Evolutionary conservation across 129 eudicot species (phyloP), one percentile per base, ranked within the genome.

Genomic region (Solidago caesia): DNA sequence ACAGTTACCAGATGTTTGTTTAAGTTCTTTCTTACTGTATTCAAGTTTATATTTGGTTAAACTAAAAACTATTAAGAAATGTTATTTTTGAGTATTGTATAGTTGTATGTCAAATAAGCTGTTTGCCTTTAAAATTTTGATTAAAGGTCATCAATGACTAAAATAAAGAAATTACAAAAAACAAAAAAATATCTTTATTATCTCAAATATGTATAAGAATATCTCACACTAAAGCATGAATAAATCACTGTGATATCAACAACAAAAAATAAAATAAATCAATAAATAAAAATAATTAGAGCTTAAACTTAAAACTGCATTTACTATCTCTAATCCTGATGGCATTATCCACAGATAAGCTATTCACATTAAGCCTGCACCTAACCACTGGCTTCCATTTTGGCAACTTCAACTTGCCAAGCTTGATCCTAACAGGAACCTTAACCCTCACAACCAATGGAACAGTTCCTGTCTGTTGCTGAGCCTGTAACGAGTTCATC

Each of bases 391-490:
- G 87, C 84, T 83, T 92, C 89, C 88, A 87, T 51, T 87, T 85
- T 83, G 82, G 85, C 76, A 92, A 80, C 78, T 84, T 92, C 85
- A 92, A 55, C 29, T 72, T 82, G 15, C 97, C 97, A 10, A 92
- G 68, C 78, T 82, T 87, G 27, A 92, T 67, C 82, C 84, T 85
- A 71, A 92, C 91, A 66, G 96, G 92, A 27, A 87, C 97, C 51
- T 42, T 82, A 9, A 76, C 92, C 33, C 88, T 81, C 4, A 89
- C 74, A 65, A 60, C 72, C 71, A 92, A 48, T 6, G 96, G 96
- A 43, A 92, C 83, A 6, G 29, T 75, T 5, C 96, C 96, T 0
- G 84, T 87, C 74, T 82, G 85, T 71, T 80, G 89, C 61, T 85
- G 82, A 7, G 77, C 72, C 66, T 71, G 81, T 76, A 81, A 45